Evolutionary conservation across 768 basidiomycete species (phyloP).

Genomic region (Mycena sanguinolenta): DNA sequence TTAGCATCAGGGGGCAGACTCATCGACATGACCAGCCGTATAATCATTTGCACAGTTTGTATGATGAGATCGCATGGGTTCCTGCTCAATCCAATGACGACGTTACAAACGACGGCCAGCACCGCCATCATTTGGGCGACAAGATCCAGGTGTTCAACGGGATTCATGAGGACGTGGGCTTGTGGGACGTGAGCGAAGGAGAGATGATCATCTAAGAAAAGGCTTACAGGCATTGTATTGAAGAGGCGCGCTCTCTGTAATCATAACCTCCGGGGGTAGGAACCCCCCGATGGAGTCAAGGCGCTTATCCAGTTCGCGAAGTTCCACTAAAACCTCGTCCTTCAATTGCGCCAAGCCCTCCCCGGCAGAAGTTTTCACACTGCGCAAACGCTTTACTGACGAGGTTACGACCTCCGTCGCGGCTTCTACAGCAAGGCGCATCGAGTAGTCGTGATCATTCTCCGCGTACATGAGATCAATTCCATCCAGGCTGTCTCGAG

Average conservation of each 20-base stretch:
- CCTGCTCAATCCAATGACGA: slow-evolving; percentile 23
- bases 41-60: slow-evolving; percentile 3
- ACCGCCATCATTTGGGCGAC: slow-evolving; percentile 30
- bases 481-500: no score
- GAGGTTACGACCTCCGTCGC: no score
- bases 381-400: no score
- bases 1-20: not conserved
- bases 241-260: no score
- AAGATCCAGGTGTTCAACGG: slow-evolving; percentile 11
- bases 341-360: not conserved
- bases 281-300: slow-evolving; percentile 2
- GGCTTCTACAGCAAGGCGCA: no score
- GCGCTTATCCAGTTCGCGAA: slow-evolving; percentile 17
- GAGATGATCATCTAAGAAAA: no score
- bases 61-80: slow-evolving; percentile 25
- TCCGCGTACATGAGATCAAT: no score
- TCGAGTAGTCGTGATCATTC: no score
- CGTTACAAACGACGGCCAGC: slow-evolving; percentile 32
- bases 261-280: not conserved
- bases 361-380: no score
- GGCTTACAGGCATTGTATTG: no score
- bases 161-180: slow-evolving; percentile 20
- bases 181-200: no score
- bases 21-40: slow-evolving; percentile 30
- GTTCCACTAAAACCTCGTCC: slow-evolving; percentile 9